phyloP scores from a whole-genome alignment of 495 filamentous ascomycete species.

The Penicillium macrosclerotiorum region DNA sequence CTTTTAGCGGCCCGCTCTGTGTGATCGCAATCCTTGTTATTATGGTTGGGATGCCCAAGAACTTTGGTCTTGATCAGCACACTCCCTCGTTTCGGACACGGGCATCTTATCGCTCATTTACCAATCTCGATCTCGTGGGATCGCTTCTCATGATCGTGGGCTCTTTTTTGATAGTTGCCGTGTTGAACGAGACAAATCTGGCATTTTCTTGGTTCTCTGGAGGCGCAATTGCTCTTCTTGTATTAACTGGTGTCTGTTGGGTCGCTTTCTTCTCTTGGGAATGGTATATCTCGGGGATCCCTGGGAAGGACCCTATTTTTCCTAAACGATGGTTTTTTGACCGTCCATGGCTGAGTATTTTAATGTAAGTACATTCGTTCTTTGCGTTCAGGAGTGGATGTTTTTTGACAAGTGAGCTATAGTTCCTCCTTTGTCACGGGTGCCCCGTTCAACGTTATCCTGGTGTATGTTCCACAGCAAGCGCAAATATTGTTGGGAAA shows the following conservation, averaged over 20 bases:
- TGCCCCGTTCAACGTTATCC: constrained; percentile 51
- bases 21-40: constrained; percentile 20
- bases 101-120: constrained; percentile 28
- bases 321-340: constrained; percentile 34
- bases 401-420: constrained; percentile 1
- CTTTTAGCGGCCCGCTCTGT: constrained; percentile 20
- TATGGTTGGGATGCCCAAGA: constrained; percentile 25
- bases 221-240: constrained; percentile 43
- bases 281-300: constrained; percentile 29
- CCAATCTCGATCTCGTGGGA: constrained; percentile 55
- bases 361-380: constrained; percentile 22
- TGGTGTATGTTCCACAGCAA: constrained; percentile 59
- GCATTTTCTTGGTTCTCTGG: constrained; percentile 38
- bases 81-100: constrained; percentile 26
- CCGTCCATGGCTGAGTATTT: constrained; percentile 31
- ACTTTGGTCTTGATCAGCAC: constrained; percentile 29
- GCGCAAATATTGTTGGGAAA: constrained; percentile 55
- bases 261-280: constrained; percentile 40
- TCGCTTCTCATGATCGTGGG: constrained; percentile 51
- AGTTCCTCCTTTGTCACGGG: constrained; percentile 39
- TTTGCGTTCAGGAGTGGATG: background rate
- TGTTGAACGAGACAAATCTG: constrained; percentile 57
- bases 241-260: constrained; percentile 32
- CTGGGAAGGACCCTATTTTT: constrained; percentile 34
- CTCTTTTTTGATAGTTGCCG: constrained; percentile 55